Percentiles rank a stretch among this genome's conserved stretches.
Conservation (phyloP, 257 asterid species). For the Nemophila menziesii region DNA sequence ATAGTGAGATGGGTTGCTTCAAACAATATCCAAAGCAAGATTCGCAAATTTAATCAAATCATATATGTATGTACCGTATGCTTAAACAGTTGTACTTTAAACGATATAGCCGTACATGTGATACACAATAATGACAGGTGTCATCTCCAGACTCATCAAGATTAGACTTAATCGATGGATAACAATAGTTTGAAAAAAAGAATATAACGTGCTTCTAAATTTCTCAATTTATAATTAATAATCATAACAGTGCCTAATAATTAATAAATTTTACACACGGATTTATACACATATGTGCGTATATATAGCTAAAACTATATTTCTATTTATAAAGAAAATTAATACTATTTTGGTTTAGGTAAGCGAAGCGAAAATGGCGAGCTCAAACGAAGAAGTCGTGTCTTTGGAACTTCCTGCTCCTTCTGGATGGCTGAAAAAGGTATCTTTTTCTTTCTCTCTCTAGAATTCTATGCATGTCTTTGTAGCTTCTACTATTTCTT, state of each 20-base stretch:
- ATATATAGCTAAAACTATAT: neutral
- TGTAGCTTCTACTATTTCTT: neutral
- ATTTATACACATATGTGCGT: neutral
- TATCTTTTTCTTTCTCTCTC: neutral
- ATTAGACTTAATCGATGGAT: neutral
- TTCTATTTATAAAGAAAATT: neutral
- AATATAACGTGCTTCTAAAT: neutral
- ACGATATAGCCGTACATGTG: no score
- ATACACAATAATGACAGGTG: neutral
- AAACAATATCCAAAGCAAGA: neutral
- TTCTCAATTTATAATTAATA: neutral
- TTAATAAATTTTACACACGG: neutral
- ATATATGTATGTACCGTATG: neutral
- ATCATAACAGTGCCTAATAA: neutral
- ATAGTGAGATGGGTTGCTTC: neutral
- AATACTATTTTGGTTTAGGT: constrained; percentile 3
- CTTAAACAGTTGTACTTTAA: neutral
- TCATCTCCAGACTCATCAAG: neutral
- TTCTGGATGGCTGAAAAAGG: constrained; percentile 30
- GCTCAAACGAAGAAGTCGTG: constrained; percentile 21
- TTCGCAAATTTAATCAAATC: no score
- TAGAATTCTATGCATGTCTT: neutral
- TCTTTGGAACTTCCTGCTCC: constrained; percentile 35
- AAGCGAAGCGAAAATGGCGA: constrained; percentile 18
- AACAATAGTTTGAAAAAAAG: neutral